phyloP scores from a whole-genome alignment of 2,329 filamentous ascomycete genomes.

The Leptographium procerum region DNA sequence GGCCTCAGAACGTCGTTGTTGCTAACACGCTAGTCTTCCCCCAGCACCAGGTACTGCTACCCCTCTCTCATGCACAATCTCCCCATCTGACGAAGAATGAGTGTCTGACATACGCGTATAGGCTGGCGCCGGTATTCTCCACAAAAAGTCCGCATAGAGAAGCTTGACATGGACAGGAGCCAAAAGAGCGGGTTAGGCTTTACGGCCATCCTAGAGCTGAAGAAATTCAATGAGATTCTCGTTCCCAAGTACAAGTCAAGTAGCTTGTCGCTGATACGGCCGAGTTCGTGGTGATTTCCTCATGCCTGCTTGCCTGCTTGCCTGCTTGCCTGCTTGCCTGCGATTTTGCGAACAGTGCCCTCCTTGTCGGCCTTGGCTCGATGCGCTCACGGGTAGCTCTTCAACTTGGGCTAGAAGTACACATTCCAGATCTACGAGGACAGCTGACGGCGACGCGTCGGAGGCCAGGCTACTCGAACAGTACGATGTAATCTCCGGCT shows the following conservation, averaged over 20 bases:
- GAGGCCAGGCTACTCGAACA: no score
- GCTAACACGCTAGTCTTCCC: constrained; percentile 82
- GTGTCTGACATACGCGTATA: background rate
- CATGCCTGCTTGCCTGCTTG: no score
- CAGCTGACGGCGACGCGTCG: no score
- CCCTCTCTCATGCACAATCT: background rate
- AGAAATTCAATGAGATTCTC: background rate
- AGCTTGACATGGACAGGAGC: background rate
- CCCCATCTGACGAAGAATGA: background rate
- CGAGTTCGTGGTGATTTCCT: no score
- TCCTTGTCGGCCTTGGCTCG: no score
- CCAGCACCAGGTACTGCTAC: constrained; percentile 61
- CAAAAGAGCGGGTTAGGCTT: background rate
- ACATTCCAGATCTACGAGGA: no score
- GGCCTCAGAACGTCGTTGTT: constrained; percentile 81
- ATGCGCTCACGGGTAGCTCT: no score
- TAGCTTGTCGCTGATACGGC: background rate
- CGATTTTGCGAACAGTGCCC: no score
- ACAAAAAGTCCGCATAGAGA: constrained; percentile 5
- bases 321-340: no score
- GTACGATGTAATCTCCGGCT: background rate
- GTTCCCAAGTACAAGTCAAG: background rate
- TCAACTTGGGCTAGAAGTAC: no score
- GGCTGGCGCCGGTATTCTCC: constrained; percentile 8
- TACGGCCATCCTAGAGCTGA: background rate